Evolutionary conservation across 2,329 filamentous ascomycete species (phyloP).

Genomic region (Cladobotryum protrusum): DNA sequence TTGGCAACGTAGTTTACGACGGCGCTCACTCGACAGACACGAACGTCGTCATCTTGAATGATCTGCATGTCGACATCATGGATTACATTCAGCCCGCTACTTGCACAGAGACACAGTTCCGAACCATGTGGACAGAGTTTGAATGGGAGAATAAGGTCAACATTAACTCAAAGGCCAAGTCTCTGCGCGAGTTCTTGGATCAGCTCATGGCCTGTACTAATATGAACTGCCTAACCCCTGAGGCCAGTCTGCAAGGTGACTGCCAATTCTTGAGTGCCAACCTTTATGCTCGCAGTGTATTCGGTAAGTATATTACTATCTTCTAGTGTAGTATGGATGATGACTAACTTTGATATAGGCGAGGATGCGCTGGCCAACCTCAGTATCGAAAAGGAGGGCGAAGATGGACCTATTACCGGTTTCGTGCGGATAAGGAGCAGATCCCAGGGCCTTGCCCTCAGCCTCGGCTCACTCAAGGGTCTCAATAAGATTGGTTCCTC

Average conservation of each 20-base stretch:
- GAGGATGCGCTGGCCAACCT: slow-evolving; percentile 97
- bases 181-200: slow-evolving; percentile 82
- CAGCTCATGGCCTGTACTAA: slow-evolving; percentile 97
- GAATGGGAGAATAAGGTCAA: slow-evolving; percentile 99
- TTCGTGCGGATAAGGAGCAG: slow-evolving; percentile 97
- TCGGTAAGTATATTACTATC: slow-evolving; percentile 62
- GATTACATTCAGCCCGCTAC: slow-evolving; percentile 98
- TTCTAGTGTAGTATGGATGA: not conserved
- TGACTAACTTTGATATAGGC: slow-evolving; percentile 47
- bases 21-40: slow-evolving; percentile 86
- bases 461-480: slow-evolving; percentile 89
- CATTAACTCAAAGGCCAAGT: slow-evolving; percentile 96
- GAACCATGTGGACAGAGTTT: slow-evolving; percentile 99
- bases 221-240: slow-evolving; percentile 96
- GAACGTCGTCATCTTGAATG: slow-evolving; percentile 95
- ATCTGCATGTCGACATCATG: slow-evolving; percentile 98
- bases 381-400: slow-evolving; percentile 95
- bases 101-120: slow-evolving; percentile 96
- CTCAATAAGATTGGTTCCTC: slow-evolving; percentile 68
- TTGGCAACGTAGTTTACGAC: slow-evolving; percentile 97
- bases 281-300: slow-evolving; percentile 91
- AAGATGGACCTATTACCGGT: slow-evolving; percentile 89
- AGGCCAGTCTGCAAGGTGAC: slow-evolving; percentile 92
- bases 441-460: slow-evolving; percentile 89
- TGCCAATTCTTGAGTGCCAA: slow-evolving; percentile 98